phyloP scores from a whole-genome alignment of 257 asterid genomes.

The Eucommia ulmoides region DNA sequence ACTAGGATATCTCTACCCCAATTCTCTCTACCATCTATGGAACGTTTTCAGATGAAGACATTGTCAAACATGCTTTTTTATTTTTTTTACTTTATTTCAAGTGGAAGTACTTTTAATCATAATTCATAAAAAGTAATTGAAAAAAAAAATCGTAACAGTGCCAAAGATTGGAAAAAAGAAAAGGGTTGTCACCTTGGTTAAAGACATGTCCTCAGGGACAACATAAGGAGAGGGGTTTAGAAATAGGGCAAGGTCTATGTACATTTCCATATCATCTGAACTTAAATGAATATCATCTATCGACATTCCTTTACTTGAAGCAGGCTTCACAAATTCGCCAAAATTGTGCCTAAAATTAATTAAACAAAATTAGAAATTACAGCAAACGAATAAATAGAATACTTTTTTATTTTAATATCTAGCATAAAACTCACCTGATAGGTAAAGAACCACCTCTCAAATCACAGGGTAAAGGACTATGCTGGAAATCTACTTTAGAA shows the following conservation, averaged over 20 bases:
- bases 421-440: conserved; percentile 57
- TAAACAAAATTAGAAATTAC: neutral
- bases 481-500: conserved; percentile 94
- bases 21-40: neutral
- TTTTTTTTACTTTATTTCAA: too few species aligned
- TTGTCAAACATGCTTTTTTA: neutral
- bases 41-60: neutral
- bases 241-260: conserved; percentile 87
- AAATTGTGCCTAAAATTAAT: conserved; percentile 88
- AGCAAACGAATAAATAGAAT: conserved; percentile 7
- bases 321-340: conserved; percentile 86
- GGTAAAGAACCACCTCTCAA: conserved; percentile 68
- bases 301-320: conserved; percentile 77
- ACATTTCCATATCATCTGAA: conserved; percentile 89
- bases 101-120: too few species aligned
- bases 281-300: conserved; percentile 71
- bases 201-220: conserved; percentile 96
- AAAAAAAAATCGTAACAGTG: too few species aligned
- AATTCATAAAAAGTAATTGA: too few species aligned
- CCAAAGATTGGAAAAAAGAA: too few species aligned
- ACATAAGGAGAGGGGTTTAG: conserved; percentile 87
- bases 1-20: too few species aligned
- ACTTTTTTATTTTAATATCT: too few species aligned
- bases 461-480: conserved; percentile 72
- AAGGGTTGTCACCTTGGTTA: conserved; percentile 64